phyloP scores from a whole-genome alignment of 2,329 filamentous ascomycete species.

The Keithomyces neogunnii region DNA sequence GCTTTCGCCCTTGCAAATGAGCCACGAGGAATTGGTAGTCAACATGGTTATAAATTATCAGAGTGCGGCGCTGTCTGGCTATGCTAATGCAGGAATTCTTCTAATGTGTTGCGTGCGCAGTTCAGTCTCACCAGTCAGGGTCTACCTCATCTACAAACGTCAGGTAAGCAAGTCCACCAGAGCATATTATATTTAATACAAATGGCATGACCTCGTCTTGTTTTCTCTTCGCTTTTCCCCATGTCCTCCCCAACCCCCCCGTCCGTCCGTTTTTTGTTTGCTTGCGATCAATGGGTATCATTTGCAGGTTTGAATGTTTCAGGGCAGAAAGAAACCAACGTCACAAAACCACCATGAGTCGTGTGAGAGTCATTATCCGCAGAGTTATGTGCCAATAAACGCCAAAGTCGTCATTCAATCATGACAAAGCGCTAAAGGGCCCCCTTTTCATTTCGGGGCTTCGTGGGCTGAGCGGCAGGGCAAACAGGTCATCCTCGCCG shows the following conservation, averaged over 20 bases:
- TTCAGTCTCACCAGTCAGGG: neutral
- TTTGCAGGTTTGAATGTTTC: constrained; percentile 1
- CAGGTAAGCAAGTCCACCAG: neutral
- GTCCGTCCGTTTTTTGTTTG: neutral
- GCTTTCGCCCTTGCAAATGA: neutral
- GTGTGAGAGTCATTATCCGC: neutral
- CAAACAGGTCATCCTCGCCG: constrained; percentile 73
- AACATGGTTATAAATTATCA: neutral
- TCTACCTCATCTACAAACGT: neutral
- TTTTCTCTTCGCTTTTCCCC: constrained; percentile 1
- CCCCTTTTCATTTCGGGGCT: constrained; percentile 80
- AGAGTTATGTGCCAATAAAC: neutral
- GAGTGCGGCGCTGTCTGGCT: neutral
- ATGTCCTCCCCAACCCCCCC: no score
- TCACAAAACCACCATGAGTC: neutral
- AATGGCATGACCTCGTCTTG: neutral
- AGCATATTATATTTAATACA: neutral
- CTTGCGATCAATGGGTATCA: constrained; percentile 10
- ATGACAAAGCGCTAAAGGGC: constrained; percentile 46
- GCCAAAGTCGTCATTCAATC: neutral
- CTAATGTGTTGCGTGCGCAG: neutral
- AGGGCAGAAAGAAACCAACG: neutral
- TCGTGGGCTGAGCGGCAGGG: constrained; percentile 75
- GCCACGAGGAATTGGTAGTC: neutral
- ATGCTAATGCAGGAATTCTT: neutral